A percentile compares a stretch with the other conserved stretches of the same genome.
These are phyloP conservation scores for Neoascochyta sp. DNA, from an alignment of 2,329 filamentous ascomycete species.

Conservation along the genomic window DNA sequence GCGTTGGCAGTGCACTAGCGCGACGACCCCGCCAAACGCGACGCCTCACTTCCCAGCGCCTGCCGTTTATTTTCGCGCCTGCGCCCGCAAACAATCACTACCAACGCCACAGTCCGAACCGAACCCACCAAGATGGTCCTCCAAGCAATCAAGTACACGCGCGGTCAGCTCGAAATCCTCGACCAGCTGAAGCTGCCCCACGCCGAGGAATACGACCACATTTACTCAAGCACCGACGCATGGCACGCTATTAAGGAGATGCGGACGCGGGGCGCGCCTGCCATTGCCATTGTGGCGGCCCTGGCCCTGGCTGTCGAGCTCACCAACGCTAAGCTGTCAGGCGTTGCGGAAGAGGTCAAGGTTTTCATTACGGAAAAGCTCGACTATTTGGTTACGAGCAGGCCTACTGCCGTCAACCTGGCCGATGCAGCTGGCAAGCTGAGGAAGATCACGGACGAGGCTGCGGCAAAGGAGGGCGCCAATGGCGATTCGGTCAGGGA, in stretches of 20 bases:
- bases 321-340: constrained; percentile 52
- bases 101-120: too few relatives aligned
- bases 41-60: too few relatives aligned
- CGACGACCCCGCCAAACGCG: constrained; percentile 8
- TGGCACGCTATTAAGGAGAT: constrained; percentile 81
- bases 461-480: constrained; percentile 43
- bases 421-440: constrained; percentile 84
- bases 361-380: constrained; percentile 71
- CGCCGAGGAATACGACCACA: constrained; percentile 71
- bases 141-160: constrained; percentile 72
- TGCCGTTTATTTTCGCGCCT: too few relatives aligned
- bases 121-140: constrained; percentile 51
- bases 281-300: constrained; percentile 96
- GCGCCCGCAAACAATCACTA: constrained; percentile 3
- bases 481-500: constrained; percentile 56
- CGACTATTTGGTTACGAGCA: constrained; percentile 80
- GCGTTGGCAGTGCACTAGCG: too few relatives aligned
- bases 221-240: constrained; percentile 67
- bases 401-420: constrained; percentile 92
- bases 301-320: constrained; percentile 85
- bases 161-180: constrained; percentile 70
- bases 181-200: constrained; percentile 82
- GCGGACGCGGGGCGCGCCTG: constrained; percentile 78
- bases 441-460: constrained; percentile 58
- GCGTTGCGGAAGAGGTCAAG: constrained; percentile 58